phyloP scores from a whole-genome alignment of 305 asterid genomes.

The Fraxinus paxiana region DNA sequence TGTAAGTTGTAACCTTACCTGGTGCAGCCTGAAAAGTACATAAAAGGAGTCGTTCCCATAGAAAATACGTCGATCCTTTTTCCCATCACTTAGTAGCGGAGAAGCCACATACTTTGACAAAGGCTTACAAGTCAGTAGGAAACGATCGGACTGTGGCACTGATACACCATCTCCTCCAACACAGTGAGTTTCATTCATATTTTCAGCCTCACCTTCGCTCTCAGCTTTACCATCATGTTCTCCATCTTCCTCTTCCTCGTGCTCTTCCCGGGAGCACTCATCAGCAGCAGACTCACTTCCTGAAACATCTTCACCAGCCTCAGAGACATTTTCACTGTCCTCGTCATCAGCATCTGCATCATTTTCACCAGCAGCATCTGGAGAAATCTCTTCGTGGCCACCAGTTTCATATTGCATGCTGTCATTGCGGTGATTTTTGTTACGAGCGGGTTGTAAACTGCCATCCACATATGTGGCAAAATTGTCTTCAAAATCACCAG shows the following conservation, averaged over 20 bases:
- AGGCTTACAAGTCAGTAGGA: slow-evolving; percentile 67
- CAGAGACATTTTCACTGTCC: slow-evolving; percentile 80
- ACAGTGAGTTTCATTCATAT: slow-evolving; percentile 40
- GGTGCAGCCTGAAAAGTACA: slow-evolving; percentile 90
- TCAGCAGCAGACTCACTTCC: slow-evolving; percentile 94
- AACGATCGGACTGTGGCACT: slow-evolving; percentile 60
- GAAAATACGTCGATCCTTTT: slow-evolving; percentile 46
- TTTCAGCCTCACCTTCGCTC: slow-evolving; percentile 97
- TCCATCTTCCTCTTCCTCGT: slow-evolving; percentile 76
- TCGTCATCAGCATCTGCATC: slow-evolving; percentile 70
- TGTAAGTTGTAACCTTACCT: slow-evolving; percentile 43
- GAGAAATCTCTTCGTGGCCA: slow-evolving; percentile 45
- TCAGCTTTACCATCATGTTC: slow-evolving; percentile 75
- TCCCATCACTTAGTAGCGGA: slow-evolving; percentile 36
- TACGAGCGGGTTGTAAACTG: slow-evolving; percentile 42
- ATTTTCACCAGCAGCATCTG: slow-evolving; percentile 69
- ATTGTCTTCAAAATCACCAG: slow-evolving; percentile 79
- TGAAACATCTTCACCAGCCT: slow-evolving; percentile 79
- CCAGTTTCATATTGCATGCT: slow-evolving; percentile 49
- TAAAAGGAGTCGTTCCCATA: slow-evolving; percentile 88
- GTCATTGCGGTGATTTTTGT: slow-evolving; percentile 35
- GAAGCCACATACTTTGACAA: slow-evolving; percentile 64
- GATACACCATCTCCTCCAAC: slow-evolving; percentile 26
- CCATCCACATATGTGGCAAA: slow-evolving; percentile 57
- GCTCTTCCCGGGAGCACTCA: slow-evolving; percentile 81